Conservation (phyloP, 2,329 filamentous ascomycete species). For the Monosporascus cannonballus region DNA sequence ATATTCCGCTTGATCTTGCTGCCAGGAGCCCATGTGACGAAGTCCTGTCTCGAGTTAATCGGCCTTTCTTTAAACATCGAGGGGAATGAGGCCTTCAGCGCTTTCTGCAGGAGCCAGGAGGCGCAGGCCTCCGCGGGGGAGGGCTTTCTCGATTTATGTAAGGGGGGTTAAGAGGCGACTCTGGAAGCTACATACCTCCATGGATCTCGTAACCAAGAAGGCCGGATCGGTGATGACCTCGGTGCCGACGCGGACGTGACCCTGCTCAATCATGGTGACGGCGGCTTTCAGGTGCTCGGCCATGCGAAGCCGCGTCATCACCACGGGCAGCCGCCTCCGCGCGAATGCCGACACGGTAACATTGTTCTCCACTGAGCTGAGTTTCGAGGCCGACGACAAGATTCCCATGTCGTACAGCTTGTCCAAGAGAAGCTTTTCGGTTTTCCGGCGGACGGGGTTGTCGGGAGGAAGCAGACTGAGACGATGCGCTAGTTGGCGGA, state of each 20-base stretch:
- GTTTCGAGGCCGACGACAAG: constrained; percentile 66
- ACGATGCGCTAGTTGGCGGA: constrained; percentile 84
- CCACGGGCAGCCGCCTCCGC: constrained; percentile 73
- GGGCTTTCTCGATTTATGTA: too few relatives aligned
- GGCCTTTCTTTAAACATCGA: too few relatives aligned
- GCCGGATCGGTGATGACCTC: constrained; percentile 87
- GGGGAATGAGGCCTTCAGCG: too few relatives aligned
- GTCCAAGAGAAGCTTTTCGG: constrained; percentile 80
- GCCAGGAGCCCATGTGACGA: constrained; percentile 91
- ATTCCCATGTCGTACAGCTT: constrained; percentile 94
- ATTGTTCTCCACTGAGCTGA: constrained; percentile 79
- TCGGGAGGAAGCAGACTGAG: constrained; percentile 77
- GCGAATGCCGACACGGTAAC: constrained; percentile 88
- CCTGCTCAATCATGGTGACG: constrained; percentile 86
- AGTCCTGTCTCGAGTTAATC: constrained; percentile 46
- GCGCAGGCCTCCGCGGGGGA: too few relatives aligned
- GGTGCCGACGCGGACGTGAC: constrained; percentile 85
- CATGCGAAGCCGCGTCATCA: constrained; percentile 90
- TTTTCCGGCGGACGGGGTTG: constrained; percentile 71
- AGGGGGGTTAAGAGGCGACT: too few relatives aligned
- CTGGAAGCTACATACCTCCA: constrained; percentile 48
- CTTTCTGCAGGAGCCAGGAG: too few relatives aligned
- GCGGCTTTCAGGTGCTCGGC: constrained; percentile 82
- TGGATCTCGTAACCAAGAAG: constrained; percentile 78
- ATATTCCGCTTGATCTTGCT: constrained; percentile 98